phyloP scores from a whole-genome alignment of 345 rosid species.

The Pelargonium nanum region DNA sequence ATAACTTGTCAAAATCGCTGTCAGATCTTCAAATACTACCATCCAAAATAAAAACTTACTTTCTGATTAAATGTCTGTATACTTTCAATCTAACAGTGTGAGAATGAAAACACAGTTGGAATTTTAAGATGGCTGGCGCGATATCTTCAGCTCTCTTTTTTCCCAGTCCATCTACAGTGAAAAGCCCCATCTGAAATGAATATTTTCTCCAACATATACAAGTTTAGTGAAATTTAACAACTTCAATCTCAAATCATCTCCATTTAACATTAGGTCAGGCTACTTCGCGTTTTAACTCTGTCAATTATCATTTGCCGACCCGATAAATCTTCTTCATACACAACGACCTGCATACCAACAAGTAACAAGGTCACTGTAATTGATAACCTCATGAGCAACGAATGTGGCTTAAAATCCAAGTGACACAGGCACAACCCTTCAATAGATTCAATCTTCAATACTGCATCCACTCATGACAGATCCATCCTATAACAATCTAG shows the following conservation, averaged over 20 bases:
- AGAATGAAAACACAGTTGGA: no score
- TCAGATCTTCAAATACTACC: no score
- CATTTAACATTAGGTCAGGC: constrained; percentile 27
- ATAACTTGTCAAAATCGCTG: no score
- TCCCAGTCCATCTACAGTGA: no score
- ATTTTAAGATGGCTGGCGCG: no score
- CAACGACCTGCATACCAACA: constrained; percentile 53
- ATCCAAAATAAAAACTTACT: no score
- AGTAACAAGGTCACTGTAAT: background rate
- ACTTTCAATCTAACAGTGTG: no score
- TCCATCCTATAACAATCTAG: background rate
- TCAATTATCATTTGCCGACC: constrained; percentile 97
- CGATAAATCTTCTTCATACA: constrained; percentile 88
- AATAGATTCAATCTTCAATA: background rate
- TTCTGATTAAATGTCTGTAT: no score
- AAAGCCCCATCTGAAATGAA: no score
- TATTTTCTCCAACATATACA: no score
- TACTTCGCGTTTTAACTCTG: constrained; percentile 77
- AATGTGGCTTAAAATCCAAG: background rate
- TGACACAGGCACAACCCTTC: background rate
- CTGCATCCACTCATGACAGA: background rate
- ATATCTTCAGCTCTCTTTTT: no score
- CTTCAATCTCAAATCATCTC: background rate
- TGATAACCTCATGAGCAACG: background rate
- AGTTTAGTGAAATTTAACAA: no score